phyloP scores from a whole-genome alignment of 805 yeast species.

The Ogataea pini region DNA sequence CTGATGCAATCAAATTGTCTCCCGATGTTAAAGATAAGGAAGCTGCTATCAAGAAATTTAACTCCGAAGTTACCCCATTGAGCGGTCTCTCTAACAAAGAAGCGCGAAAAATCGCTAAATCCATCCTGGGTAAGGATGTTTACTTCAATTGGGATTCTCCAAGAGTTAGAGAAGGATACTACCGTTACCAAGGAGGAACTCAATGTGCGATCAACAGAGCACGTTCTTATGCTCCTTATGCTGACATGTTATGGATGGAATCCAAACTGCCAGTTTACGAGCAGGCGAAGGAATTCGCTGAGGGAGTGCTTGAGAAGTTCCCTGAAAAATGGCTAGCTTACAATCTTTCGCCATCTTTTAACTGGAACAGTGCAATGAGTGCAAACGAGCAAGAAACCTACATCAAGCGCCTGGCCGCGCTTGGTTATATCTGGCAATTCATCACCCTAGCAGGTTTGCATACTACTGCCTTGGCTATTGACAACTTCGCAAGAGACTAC shows the following conservation, averaged over 20 bases:
- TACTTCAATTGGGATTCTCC: conserved; percentile 95
- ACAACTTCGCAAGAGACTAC: conserved; percentile 78
- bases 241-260: conserved; percentile 98
- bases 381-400: conserved; percentile 86
- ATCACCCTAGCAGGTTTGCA: conserved; percentile 97
- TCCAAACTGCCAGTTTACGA: conserved; percentile 89
- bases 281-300: conserved; percentile 94
- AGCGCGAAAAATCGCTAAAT: conserved; percentile 73
- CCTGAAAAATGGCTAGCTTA: conserved; percentile 97
- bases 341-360: conserved; percentile 95
- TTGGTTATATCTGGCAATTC: conserved; percentile 97
- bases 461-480: conserved; percentile 90
- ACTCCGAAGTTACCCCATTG: conserved; percentile 68
- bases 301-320: conserved; percentile 75
- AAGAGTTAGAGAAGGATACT: conserved; percentile 95
- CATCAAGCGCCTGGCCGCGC: conserved; percentile 78
- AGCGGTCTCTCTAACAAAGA: conserved; percentile 75
- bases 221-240: conserved; percentile 90
- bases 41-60: conserved; percentile 63
- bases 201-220: conserved; percentile 98
- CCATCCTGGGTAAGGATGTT: conserved; percentile 76
- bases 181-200: conserved; percentile 94
- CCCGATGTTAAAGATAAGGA: conserved; percentile 55
- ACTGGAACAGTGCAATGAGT: conserved; percentile 95
- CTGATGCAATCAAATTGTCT: conserved; percentile 72